phyloP scores from a whole-genome alignment of 2,329 filamentous ascomycete genomes.

The Sporothrix brasiliensis region DNA sequence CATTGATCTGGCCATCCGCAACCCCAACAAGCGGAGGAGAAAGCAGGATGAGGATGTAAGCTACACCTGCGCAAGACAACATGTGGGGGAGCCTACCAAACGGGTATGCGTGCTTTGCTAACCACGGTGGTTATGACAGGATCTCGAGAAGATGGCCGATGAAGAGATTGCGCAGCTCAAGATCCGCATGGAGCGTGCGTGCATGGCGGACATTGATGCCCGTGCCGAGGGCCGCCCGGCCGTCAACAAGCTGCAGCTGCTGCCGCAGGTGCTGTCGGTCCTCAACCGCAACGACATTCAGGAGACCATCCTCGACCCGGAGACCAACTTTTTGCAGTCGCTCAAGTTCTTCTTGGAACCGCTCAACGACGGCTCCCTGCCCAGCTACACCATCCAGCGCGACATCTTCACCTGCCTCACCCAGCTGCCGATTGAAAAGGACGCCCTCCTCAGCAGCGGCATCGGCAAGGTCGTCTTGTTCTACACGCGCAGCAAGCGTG shows the following conservation, averaged over 20 bases:
- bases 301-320: conserved; percentile 84
- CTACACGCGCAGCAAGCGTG: conserved; percentile 92
- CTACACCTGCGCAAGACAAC: conserved; percentile 34
- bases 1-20: conserved; percentile 87
- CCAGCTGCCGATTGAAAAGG: conserved; percentile 85
- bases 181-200: conserved; percentile 86
- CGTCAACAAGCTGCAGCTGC: conserved; percentile 88
- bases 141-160: conserved; percentile 87
- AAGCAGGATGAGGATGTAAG: conserved; percentile 87
- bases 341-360: conserved; percentile 98
- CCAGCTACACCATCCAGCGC: conserved; percentile 95
- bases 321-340: conserved; percentile 91
- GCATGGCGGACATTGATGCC: conserved; percentile 80
- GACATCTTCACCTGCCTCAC: conserved; percentile 83
- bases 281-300: conserved; percentile 88
- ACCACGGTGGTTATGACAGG: conserved; percentile 52
- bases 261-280: conserved; percentile 85
- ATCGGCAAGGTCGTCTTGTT: conserved; percentile 97
- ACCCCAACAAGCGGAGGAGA: conserved; percentile 70
- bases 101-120: neutral
- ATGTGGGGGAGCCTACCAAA: too few relatives aligned
- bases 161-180: conserved; percentile 87
- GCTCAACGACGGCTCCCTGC: conserved; percentile 87
- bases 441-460: conserved; percentile 83
- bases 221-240: conserved; percentile 80